Evolutionary conservation across 2,329 filamentous ascomycete species (phyloP).

Genomic region (Grosmannia clavigera): DNA sequence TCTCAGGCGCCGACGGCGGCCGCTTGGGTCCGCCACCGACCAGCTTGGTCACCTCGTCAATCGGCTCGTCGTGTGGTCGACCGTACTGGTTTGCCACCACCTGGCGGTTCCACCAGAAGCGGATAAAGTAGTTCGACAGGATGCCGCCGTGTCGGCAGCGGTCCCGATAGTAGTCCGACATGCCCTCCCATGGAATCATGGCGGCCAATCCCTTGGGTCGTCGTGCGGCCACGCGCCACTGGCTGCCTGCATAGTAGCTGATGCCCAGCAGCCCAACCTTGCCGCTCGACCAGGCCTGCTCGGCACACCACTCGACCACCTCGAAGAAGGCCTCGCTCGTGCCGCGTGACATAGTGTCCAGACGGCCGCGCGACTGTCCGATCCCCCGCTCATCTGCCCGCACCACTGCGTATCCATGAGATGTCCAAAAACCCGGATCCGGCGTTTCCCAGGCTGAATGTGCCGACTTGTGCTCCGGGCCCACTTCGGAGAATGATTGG

Average conservation of each 20-base stretch:
- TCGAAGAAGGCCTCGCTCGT: conserved; percentile 37
- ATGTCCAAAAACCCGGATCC: conserved; percentile 43
- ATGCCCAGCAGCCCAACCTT: conserved; percentile 37
- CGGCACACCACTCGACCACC: conserved; percentile 35
- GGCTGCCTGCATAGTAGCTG: conserved; percentile 32
- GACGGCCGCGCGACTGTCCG: conserved; percentile 32
- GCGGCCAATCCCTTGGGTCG: conserved; percentile 32
- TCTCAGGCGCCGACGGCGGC: conserved; percentile 22
- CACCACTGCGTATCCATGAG: conserved; percentile 40
- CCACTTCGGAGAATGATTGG: conserved; percentile 34
- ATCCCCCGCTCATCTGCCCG: conserved; percentile 37
- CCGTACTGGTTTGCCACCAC: conserved; percentile 60
- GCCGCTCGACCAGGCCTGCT: conserved; percentile 33
- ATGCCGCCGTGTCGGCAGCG: conserved; percentile 50
- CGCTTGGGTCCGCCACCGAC: conserved; percentile 24
- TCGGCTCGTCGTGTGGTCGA: conserved; percentile 18
- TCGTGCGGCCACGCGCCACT: conserved; percentile 37
- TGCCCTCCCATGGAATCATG: conserved; percentile 40
- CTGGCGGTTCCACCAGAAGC: conserved; percentile 56
- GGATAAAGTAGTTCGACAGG: conserved; percentile 44
- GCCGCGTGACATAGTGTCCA: conserved; percentile 36
- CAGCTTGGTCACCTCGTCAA: background rate
- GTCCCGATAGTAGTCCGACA: conserved; percentile 43
- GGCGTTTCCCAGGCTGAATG: conserved; percentile 50
- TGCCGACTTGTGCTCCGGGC: conserved; percentile 36